Percentiles rank a stretch among this genome's conserved stretches.
These are phyloP conservation scores for Erysimum cheiranthoides DNA, from an alignment of 345 rosid genomes.

Conservation along the genomic window DNA sequence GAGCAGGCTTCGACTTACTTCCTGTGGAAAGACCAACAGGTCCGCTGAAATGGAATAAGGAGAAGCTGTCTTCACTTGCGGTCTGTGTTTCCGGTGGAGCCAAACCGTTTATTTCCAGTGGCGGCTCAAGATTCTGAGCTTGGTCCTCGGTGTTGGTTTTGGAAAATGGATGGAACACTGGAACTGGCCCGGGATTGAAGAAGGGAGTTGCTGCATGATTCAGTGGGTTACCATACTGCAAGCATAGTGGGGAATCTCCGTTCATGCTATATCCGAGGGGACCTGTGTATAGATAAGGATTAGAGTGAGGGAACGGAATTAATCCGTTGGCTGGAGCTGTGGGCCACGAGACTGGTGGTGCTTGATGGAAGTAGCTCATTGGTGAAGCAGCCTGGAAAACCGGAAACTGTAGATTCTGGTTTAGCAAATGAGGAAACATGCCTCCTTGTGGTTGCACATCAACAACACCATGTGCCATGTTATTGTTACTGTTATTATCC, in stretches of 20 bases:
- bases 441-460: slow-evolving; percentile 53
- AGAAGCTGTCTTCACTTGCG: slow-evolving; percentile 54
- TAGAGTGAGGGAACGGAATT: slow-evolving; percentile 60
- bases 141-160: slow-evolving; percentile 54
- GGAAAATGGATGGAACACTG: slow-evolving; percentile 60
- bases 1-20: slow-evolving; percentile 48
- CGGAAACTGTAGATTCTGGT: slow-evolving; percentile 66
- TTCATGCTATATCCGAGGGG: slow-evolving; percentile 60
- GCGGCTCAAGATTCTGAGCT: slow-evolving; percentile 54
- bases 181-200: slow-evolving; percentile 58
- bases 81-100: slow-evolving; percentile 24
- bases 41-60: slow-evolving; percentile 89
- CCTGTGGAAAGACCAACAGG: slow-evolving; percentile 72
- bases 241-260: slow-evolving; percentile 36
- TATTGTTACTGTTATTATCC: slow-evolving; percentile 36
- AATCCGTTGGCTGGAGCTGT: slow-evolving; percentile 66
- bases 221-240: slow-evolving; percentile 63
- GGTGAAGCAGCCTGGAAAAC: slow-evolving; percentile 70
- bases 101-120: slow-evolving; percentile 21
- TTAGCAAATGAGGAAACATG: slow-evolving; percentile 53
- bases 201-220: slow-evolving; percentile 55
- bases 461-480: slow-evolving; percentile 22
- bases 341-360: slow-evolving; percentile 68
- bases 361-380: slow-evolving; percentile 81
- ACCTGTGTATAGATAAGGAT: slow-evolving; percentile 62